A percentile compares a stretch with the other conserved stretches of the same genome.
Conservation (phyloP, 495 filamentous ascomycete species). For the Jackrogersella multiformis region DNA sequence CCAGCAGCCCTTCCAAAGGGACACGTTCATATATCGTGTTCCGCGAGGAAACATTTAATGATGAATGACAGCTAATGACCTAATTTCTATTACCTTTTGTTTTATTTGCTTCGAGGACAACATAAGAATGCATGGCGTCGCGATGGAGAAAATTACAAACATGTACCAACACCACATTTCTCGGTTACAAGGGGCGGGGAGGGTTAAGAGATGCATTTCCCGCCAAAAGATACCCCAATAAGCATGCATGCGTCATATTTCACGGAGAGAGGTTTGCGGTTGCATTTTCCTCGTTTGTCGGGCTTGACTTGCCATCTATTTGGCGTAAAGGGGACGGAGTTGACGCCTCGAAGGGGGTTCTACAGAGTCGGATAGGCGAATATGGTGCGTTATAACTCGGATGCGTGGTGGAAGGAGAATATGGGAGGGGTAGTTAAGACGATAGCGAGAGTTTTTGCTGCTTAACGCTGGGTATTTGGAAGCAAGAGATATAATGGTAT, state of each 20-base stretch:
- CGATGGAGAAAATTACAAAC: conserved; percentile 21
- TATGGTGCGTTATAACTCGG: not conserved
- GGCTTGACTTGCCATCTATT: not conserved
- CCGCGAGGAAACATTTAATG: conserved; percentile 4
- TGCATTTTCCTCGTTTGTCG: conserved; percentile 17
- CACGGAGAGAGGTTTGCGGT: conserved; percentile 1
- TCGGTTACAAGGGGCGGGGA: conserved; percentile 20
- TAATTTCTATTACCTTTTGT: conserved; percentile 19
- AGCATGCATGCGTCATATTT: conserved; percentile 37
- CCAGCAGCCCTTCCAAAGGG: not conserved
- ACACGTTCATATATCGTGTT: not conserved
- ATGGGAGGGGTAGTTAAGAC: not conserved
- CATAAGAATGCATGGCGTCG: conserved; percentile 15
- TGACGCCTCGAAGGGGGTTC: not conserved
- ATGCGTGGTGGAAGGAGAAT: not conserved
- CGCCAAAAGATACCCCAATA: conserved; percentile 40
- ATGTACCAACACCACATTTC: conserved; percentile 30
- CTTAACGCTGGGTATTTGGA: not conserved
- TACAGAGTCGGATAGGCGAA: not conserved
- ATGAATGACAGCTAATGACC: conserved; percentile 30
- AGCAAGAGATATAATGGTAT: not conserved
- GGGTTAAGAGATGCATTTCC: conserved; percentile 34
- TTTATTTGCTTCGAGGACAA: conserved; percentile 12
- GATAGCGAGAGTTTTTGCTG: not conserved
- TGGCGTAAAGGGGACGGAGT: not conserved